These are phyloP conservation scores for Termitomyces sp. DNA, from an alignment of 768 basidiomycete species.

Conservation along the genomic window DNA sequence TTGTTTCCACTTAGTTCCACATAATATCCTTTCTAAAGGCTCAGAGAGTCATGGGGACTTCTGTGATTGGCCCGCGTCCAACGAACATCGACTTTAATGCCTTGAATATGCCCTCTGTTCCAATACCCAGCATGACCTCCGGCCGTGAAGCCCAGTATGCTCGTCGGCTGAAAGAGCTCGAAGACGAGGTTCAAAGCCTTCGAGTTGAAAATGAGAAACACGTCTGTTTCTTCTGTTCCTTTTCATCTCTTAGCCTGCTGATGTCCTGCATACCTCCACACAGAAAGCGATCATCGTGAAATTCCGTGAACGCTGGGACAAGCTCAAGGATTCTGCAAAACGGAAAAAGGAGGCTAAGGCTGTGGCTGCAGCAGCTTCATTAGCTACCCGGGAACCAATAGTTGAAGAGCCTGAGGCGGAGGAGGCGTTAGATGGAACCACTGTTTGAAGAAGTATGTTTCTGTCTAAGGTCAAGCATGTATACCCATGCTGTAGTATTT, in stretches of 20 bases:
- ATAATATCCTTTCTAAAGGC: constrained; percentile 42
- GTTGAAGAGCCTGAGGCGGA: constrained; percentile 67
- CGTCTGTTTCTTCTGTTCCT: constrained; percentile 35
- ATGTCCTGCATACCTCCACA: constrained; percentile 12
- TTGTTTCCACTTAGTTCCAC: not conserved
- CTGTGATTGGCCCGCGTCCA: constrained; percentile 49
- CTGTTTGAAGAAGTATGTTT: constrained; percentile 12
- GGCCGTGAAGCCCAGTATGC: constrained; percentile 52
- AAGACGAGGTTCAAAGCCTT: constrained; percentile 66
- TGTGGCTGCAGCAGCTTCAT: constrained; percentile 40
- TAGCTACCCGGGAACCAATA: constrained; percentile 60
- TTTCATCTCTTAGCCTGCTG: constrained; percentile 4
- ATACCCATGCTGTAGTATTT: constrained; percentile 7
- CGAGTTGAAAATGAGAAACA: constrained; percentile 80
- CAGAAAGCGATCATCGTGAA: constrained; percentile 82
- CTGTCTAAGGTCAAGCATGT: not conserved
- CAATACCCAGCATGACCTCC: constrained; percentile 46
- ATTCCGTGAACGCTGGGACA: constrained; percentile 87
- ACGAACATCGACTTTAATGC: constrained; percentile 48
- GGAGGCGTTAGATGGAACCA: constrained; percentile 39
- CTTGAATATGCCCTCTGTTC: constrained; percentile 49
- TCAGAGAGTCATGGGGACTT: constrained; percentile 74
- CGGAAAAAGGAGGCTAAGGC: constrained; percentile 78
- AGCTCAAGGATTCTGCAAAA: constrained; percentile 83
- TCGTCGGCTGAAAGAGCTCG: constrained; percentile 72